Evolutionary conservation across 2,329 filamentous ascomycete species (phyloP), one percentile per base, ranked within the genome.

Genomic region (Aschersonia sp.): DNA sequence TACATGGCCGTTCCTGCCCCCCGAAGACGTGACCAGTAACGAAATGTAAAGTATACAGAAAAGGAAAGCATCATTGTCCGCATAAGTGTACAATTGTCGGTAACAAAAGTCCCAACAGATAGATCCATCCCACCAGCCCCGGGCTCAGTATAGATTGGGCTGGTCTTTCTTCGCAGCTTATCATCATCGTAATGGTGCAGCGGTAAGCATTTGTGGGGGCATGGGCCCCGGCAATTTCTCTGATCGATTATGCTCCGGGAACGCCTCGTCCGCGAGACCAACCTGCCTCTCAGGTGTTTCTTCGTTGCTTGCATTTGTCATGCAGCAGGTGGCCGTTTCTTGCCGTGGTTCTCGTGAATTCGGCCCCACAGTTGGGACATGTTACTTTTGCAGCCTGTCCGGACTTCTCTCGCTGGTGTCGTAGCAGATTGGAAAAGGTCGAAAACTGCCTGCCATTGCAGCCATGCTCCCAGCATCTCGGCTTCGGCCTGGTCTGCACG

Each of bases 361-460:
- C 89, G 9, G 89, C 89, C 40, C 89, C 88, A 59, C 91, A 97
- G 61, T 89, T 85, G 20, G 88, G 89, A 61, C 91, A 97, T 45
- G 82, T 82, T 3, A 88, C 87, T 68, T 96, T 96, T 31, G 85
- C 74, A 9, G 89, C 87, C 47, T 89, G 89, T 30, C 91, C 91
- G 0, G 87, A 94, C 64, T 95, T 96, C 65, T 97, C 91, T 43
- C 91, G 79, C 65, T 96, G 89, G 63, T 97, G 91, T 52, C 91
- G 77, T 40, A 96, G 72, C 3, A 96, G 76, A 61, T 96, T 96
- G 75, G 89, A 95, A 62, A 96, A 96, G 3, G 91, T 96, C 20
- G 88, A 94, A 61, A 97, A 97, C 59, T 94, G 86, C 31, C 89
- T 82, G 28, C 91, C 91, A 58, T 96, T 95, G 71, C 91, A 97